Evolutionary conservation across 1,284 basidiomycete genomes (phyloP).

Genomic region (Laetiporus sulphureus): DNA sequence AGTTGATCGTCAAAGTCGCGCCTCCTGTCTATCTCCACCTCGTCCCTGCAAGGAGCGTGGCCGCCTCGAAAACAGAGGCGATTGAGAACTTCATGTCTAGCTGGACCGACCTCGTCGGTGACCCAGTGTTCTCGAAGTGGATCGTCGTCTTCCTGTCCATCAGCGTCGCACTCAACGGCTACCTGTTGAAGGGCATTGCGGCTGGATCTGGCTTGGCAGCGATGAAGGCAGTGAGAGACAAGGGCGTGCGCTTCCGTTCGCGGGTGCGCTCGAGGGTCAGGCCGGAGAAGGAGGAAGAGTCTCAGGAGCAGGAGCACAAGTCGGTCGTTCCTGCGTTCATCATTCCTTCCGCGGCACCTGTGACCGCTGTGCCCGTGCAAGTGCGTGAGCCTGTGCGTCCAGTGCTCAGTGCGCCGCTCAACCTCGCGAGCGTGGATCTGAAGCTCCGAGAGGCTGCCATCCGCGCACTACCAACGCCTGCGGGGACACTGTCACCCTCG

Average conservation of each 20-base stretch:
- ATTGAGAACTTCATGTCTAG: conserved; percentile 87
- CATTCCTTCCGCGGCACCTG: conserved; percentile 12
- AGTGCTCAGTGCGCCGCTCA: conserved; percentile 20
- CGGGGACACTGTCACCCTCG: conserved; percentile 12
- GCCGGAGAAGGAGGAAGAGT: conserved; percentile 17
- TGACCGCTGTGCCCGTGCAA: conserved; percentile 10
- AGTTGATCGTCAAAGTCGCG: conserved; percentile 67
- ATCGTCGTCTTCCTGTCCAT: conserved; percentile 86
- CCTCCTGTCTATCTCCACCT: conserved; percentile 60
- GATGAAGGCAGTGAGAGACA: conserved; percentile 18
- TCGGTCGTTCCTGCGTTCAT: conserved; percentile 10
- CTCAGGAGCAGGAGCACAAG: conserved; percentile 19
- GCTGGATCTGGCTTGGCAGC: conserved; percentile 26
- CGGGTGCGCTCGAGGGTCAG: conserved; percentile 16
- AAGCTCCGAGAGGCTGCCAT: conserved; percentile 27
- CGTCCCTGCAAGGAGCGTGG: conserved; percentile 26
- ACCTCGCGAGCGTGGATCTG: conserved; percentile 29
- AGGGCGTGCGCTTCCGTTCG: conserved; percentile 24
- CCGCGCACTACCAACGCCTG: conserved; percentile 13
- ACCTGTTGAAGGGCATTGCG: conserved; percentile 81
- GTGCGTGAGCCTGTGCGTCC: conserved; percentile 15
- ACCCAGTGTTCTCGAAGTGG: conserved; percentile 95
- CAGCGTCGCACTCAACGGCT: conserved; percentile 90
- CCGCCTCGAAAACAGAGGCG: conserved; percentile 24
- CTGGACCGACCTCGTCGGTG: conserved; percentile 95